These are phyloP conservation scores for Boletellus sp. DNA, from an alignment of 768 basidiomycete species.

Conservation along the genomic window DNA sequence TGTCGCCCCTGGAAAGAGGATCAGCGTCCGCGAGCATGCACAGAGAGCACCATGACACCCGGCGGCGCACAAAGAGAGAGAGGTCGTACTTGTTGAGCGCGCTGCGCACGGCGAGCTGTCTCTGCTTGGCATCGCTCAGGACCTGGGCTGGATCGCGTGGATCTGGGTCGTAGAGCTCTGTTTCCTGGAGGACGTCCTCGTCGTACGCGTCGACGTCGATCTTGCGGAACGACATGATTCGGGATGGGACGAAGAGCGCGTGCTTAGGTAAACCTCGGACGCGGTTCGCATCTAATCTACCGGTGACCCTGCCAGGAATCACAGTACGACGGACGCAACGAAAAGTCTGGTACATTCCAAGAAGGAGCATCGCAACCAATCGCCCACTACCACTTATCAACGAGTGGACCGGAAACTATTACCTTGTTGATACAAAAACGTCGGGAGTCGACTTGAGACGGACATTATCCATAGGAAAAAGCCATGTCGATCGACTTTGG, in stretches of 20 bases:
- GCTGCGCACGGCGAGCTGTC: conserved; percentile 66
- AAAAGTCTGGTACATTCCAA: no score
- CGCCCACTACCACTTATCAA: no score
- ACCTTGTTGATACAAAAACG: no score
- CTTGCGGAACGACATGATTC: conserved; percentile 74
- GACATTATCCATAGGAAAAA: no score
- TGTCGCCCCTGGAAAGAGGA: conserved; percentile 58
- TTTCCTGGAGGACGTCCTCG: conserved; percentile 82
- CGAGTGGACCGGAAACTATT: no score
- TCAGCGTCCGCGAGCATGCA: not conserved
- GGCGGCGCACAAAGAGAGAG: not conserved
- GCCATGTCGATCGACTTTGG: no score
- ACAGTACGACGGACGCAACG: no score
- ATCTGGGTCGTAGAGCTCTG: conserved; percentile 84
- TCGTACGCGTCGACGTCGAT: conserved; percentile 94
- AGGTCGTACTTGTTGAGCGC: conserved; percentile 66
- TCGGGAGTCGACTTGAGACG: no score
- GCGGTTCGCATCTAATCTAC: no score
- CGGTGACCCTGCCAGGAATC: no score
- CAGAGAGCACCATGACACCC: no score
- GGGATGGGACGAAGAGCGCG: not conserved
- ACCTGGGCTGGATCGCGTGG: conserved; percentile 73
- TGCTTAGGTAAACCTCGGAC: not conserved
- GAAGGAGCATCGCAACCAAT: no score
- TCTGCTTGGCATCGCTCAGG: conserved; percentile 72